A percentile compares a stretch with the other conserved stretches of the same genome.
Evolutionary conservation across 1,139 yeast genomes (phyloP).

Genomic region (Diutina siamensis): DNA sequence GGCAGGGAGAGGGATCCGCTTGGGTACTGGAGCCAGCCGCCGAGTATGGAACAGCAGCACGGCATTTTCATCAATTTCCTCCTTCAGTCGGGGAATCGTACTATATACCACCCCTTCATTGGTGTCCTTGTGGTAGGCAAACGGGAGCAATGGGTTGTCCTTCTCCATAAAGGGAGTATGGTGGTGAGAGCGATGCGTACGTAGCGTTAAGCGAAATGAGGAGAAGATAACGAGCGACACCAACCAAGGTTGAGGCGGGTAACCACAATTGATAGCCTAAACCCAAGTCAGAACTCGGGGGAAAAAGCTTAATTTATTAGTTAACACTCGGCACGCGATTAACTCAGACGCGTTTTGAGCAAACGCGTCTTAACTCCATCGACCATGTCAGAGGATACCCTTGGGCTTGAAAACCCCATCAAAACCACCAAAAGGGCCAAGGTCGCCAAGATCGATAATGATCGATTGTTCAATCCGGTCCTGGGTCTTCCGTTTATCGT

Average conservation of each 20-base stretch:
- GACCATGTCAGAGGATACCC: not conserved
- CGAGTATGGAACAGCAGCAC: constrained; percentile 24
- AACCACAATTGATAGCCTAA: too few species aligned
- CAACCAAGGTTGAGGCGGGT: too few species aligned
- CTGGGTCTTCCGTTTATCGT: constrained; percentile 39
- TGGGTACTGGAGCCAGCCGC: constrained; percentile 11
- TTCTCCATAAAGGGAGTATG: constrained; percentile 27
- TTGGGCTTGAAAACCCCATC: constrained; percentile 30
- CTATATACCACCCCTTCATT: constrained; percentile 18
- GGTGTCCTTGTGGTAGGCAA: constrained; percentile 26
- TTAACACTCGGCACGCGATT: too few species aligned
- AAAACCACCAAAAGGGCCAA: constrained; percentile 19
- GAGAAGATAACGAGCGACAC: too few species aligned
- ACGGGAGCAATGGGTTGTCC: constrained; percentile 29
- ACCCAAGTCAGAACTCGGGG: too few species aligned
- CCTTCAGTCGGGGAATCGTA: constrained; percentile 26
- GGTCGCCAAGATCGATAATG: constrained; percentile 36
- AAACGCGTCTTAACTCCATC: too few species aligned
- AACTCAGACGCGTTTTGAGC: not conserved
- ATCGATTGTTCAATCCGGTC: constrained; percentile 30
- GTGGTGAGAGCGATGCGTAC: not conserved
- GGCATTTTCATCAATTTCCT: constrained; percentile 29
- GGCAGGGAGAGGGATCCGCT: constrained; percentile 13
- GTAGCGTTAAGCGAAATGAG: too few species aligned
- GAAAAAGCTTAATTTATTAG: too few species aligned